Conservation (phyloP, 495 filamentous ascomycete genomes). For the Melanomma pulvis-pyrius region DNA sequence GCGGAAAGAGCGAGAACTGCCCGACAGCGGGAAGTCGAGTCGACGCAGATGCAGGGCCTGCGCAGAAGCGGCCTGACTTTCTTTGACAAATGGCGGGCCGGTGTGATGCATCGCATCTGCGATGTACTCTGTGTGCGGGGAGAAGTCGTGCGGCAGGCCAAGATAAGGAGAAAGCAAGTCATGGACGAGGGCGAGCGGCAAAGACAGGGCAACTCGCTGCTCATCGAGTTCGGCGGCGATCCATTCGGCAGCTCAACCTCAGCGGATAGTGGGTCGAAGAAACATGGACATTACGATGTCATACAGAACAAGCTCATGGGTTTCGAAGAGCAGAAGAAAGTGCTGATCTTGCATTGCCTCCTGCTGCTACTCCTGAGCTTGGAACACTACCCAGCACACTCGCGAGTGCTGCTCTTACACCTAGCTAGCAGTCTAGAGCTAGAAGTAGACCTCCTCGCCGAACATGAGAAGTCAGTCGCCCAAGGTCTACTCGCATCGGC, state of each 20-base stretch:
- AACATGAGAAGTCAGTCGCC: conserved; percentile 67
- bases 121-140: conserved; percentile 35
- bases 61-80: conserved; percentile 33
- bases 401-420: conserved; percentile 72
- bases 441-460: conserved; percentile 63
- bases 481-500: conserved; percentile 38
- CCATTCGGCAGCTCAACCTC: conserved; percentile 16
- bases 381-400: conserved; percentile 78
- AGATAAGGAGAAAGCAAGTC: conserved; percentile 24
- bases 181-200: conserved; percentile 19
- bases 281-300: conserved; percentile 46
- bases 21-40: conserved; percentile 29
- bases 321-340: conserved; percentile 49
- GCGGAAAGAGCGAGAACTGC: conserved; percentile 32
- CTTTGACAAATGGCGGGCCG: conserved; percentile 40
- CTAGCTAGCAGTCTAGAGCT: conserved; percentile 69
- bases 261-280: neutral
- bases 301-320: conserved; percentile 51
- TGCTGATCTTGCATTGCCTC: conserved; percentile 59
- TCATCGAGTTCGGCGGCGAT: conserved; percentile 33
- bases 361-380: conserved; percentile 76
- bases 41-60: conserved; percentile 36
- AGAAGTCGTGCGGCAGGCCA: conserved; percentile 35
- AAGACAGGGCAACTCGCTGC: conserved; percentile 27
- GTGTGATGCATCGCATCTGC: conserved; percentile 37